Percentiles rank a stretch among this genome's conserved stretches.
Evolutionary conservation across 495 filamentous ascomycete genomes (phyloP).

Genomic region (Cercophora scortea): DNA sequence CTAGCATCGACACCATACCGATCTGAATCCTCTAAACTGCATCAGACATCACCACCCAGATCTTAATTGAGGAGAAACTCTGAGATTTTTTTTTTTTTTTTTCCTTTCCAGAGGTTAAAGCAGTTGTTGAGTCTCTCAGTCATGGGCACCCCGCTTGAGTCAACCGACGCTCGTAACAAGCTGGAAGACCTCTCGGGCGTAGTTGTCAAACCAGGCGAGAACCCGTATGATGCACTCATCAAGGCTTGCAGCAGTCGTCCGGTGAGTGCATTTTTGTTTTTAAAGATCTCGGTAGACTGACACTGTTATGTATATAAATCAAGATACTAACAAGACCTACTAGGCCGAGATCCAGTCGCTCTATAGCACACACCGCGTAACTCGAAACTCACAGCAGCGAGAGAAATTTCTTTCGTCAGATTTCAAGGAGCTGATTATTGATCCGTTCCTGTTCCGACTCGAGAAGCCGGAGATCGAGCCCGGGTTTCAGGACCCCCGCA

Average conservation of each 20-base stretch:
- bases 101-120: no score
- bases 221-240: constrained; percentile 75
- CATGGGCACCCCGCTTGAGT: constrained; percentile 28
- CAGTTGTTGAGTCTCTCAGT: no score
- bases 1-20: no score
- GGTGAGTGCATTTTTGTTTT: constrained; percentile 35
- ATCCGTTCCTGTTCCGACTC: constrained; percentile 65
- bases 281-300: neutral
- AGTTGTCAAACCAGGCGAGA: constrained; percentile 40
- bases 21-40: no score
- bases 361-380: constrained; percentile 65
- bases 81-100: no score
- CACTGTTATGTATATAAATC: neutral
- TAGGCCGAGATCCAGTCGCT: constrained; percentile 62
- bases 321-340: neutral
- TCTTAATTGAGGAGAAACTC: no score
- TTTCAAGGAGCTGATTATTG: constrained; percentile 66
- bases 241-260: constrained; percentile 48
- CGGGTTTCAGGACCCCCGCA: constrained; percentile 59
- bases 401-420: constrained; percentile 56
- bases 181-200: constrained; percentile 51
- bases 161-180: constrained; percentile 42
- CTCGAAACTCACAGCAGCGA: constrained; percentile 63
- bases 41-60: no score
- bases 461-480: constrained; percentile 52